Percentiles rank a stretch among this genome's conserved stretches.
Evolutionary conservation across 768 basidiomycete genomes (phyloP).

Genomic region (Suillus subalutaceus): DNA sequence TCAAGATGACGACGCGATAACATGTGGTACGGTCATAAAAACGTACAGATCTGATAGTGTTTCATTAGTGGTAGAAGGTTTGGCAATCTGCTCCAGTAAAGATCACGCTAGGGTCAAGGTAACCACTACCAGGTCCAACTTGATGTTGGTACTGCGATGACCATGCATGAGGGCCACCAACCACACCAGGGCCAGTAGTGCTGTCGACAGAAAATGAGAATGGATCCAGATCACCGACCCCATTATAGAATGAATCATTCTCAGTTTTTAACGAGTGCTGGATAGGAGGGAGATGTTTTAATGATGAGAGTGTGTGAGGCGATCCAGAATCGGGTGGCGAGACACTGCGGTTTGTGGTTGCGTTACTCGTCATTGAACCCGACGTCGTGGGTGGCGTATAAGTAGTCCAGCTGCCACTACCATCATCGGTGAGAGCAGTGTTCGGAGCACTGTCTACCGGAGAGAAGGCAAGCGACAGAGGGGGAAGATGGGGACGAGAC

Average conservation of each 20-base stretch:
- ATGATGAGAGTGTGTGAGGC: conserved; percentile 17
- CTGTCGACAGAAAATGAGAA: conserved; percentile 47
- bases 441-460: conserved; percentile 56
- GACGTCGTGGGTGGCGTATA: conserved; percentile 67
- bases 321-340: conserved; percentile 31
- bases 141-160: conserved; percentile 32
- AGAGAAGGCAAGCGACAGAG: conserved; percentile 41
- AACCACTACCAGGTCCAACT: conserved; percentile 31
- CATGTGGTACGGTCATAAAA: neutral
- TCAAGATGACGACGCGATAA: neutral
- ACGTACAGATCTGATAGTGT: neutral
- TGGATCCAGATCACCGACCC: conserved; percentile 49
- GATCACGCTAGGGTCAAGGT: conserved; percentile 33
- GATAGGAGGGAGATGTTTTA: conserved; percentile 11
- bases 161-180: conserved; percentile 25
- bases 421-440: conserved; percentile 52
- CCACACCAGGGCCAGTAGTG: conserved; percentile 18
- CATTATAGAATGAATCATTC: conserved; percentile 44
- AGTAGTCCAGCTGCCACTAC: conserved; percentile 57
- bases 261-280: conserved; percentile 36
- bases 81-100: conserved; percentile 39
- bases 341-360: conserved; percentile 46
- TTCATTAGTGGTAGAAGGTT: conserved; percentile 31
- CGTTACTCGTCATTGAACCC: conserved; percentile 46
- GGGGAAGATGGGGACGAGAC: conserved; percentile 52